A percentile compares a stretch with the other conserved stretches of the same genome.
Evolutionary conservation across 192 early-diverging fungal species (phyloP).

Genomic region (Obelidium mucronatum): DNA sequence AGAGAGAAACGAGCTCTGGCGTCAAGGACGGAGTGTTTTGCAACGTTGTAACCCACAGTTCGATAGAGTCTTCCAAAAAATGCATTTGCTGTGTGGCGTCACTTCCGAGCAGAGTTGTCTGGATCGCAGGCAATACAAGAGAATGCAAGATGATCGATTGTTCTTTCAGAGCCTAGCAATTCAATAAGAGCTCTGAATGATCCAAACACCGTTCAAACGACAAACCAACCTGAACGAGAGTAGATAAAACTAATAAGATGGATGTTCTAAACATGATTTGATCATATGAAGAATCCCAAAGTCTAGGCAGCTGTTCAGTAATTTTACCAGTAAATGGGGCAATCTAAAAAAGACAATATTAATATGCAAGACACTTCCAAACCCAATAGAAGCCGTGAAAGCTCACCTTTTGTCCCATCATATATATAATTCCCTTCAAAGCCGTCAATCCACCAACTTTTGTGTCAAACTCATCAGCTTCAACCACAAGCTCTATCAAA

Average conservation of each 20-base stretch:
- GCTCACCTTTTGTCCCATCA: constrained; percentile 62
- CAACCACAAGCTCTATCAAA: constrained; percentile 65
- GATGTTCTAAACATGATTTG: constrained; percentile 84
- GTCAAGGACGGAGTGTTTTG: constrained; percentile 68
- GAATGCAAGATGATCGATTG: constrained; percentile 76
- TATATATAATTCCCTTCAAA: constrained; percentile 76
- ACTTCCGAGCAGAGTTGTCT: constrained; percentile 73
- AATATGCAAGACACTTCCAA: neutral
- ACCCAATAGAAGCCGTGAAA: neutral
- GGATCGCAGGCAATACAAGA: constrained; percentile 78
- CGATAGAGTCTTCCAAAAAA: constrained; percentile 89
- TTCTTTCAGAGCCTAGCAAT: constrained; percentile 68
- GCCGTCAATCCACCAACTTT: constrained; percentile 77
- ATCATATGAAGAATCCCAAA: constrained; percentile 79
- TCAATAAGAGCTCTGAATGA: constrained; percentile 15
- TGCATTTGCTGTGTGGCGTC: constrained; percentile 49
- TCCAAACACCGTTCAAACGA: constrained; percentile 40
- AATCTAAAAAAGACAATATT: constrained; percentile 54
- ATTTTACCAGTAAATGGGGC: constrained; percentile 75
- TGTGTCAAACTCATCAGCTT: constrained; percentile 78
- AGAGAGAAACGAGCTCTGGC: constrained; percentile 63
- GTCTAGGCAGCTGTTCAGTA: constrained; percentile 74
- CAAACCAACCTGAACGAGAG: constrained; percentile 61
- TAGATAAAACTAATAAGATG: constrained; percentile 78
- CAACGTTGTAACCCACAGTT: constrained; percentile 85